Evolutionary conservation across 148 eudicot species (phyloP).

Genomic region (Rhododendron ovatum): DNA sequence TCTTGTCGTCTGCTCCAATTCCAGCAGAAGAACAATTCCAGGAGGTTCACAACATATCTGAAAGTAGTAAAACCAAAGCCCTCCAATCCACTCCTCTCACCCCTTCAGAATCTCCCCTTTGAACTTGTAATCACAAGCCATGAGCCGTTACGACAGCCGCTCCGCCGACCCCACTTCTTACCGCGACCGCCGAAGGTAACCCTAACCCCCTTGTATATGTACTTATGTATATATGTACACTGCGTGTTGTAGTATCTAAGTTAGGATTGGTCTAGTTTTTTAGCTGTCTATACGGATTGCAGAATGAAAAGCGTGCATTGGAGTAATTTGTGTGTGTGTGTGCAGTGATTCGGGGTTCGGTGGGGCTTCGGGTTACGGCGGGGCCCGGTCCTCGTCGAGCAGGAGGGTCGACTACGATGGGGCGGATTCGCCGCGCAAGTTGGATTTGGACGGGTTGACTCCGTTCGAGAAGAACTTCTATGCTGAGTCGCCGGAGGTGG

Average conservation of each 20-base stretch:
- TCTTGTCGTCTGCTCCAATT: not conserved
- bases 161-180: conserved; percentile 80
- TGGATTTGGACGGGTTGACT: conserved; percentile 82
- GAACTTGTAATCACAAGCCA: not conserved
- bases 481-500: conserved; percentile 55
- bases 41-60: not conserved
- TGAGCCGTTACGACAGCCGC: conserved; percentile 96
- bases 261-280: not conserved
- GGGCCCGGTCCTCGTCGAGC: conserved; percentile 30
- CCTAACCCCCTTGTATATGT: not conserved
- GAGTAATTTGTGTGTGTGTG: not conserved
- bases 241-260: not conserved
- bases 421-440: conserved; percentile 45
- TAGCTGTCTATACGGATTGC: not conserved
- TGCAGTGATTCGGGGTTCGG: conserved; percentile 63
- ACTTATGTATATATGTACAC: not conserved
- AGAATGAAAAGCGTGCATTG: not conserved
- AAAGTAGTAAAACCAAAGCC: not conserved
- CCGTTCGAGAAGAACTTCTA: conserved; percentile 95
- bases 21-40: not conserved
- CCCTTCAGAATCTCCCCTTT: not conserved
- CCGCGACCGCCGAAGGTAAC: conserved; percentile 91
- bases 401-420: conserved; percentile 38
- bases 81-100: not conserved
- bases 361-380: conserved; percentile 34